Evolutionary conservation across 106 monocot genomes (phyloP).

Genomic region (Iris macrosiphon): DNA sequence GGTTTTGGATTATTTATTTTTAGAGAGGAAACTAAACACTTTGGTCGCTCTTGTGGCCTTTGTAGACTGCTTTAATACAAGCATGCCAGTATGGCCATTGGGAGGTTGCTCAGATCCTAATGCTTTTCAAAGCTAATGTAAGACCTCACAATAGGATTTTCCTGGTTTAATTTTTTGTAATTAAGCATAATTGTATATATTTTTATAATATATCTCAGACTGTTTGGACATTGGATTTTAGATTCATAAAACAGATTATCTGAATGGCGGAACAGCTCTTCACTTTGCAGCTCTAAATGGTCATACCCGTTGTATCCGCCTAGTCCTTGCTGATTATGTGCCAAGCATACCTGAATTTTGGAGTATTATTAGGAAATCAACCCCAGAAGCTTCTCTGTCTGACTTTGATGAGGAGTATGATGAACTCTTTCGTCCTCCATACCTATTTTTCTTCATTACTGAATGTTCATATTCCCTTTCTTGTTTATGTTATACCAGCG

Average conservation of each 20-base stretch:
- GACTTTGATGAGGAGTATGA: conserved; percentile 63
- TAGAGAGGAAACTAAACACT: background rate
- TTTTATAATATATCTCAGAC: conserved; percentile 1
- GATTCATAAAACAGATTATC: conserved; percentile 94
- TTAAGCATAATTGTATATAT: conserved; percentile 3
- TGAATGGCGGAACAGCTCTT: conserved; percentile 86
- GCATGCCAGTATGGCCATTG: conserved; percentile 98
- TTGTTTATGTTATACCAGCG: conserved; percentile 31
- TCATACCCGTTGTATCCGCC: conserved; percentile 84
- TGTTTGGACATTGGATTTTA: conserved; percentile 19
- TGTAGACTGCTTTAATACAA: conserved; percentile 96
- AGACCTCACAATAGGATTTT: conserved; percentile 6
- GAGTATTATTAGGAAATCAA: conserved; percentile 35
- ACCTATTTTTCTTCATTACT: conserved; percentile 1
- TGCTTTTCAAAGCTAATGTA: conserved; percentile 92
- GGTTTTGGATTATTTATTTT: background rate
- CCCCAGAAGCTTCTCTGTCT: conserved; percentile 14
- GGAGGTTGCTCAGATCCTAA: conserved; percentile 97
- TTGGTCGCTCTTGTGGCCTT: background rate
- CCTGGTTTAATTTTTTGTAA: background rate
- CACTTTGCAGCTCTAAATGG: conserved; percentile 94
- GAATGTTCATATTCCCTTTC: background rate
- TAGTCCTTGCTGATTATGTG: conserved; percentile 75
- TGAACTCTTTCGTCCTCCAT: conserved; percentile 7
- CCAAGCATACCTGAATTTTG: conserved; percentile 71